Base-by-base conservation (phyloP, 202 grass and related monocot genomes). In the Elaeis oleifera region DNA sequence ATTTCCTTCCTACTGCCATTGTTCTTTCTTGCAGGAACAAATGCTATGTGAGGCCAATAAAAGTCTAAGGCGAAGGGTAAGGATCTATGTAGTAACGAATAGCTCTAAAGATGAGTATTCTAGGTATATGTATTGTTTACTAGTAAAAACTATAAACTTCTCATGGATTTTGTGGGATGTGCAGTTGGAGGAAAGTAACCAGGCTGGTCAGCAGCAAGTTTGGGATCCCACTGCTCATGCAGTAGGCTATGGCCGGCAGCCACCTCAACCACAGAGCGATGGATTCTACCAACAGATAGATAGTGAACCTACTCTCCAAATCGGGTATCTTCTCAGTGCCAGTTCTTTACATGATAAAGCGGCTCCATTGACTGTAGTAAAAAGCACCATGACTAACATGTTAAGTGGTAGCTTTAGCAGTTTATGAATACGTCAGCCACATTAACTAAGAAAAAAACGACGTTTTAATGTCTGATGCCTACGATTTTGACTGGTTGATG, bases 41-140 rank as follows among this genome's bases (percentile, higher is more conserved):
- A 72, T 59, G 52, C 58, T 70, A 53, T 70, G 3, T 5, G 71
- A 81, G 13, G 51, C 64, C 36, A 71, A 75, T 56, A 75, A 67
- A 81, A 63, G 29, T 49, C 7, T 81, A 7, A 74, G 32, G 63
- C 75, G 52, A 57, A 81, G 71, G 58, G 65, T 81, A 61, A 32
- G 64, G 63, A 58, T 18, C 5, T 4, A 13, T 25, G 9, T 26
- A 25, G 56, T 1, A 28, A 59, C 3, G 19, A 36, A 26, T 25
- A 5, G 14, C 3, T 16, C 23, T 27, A 44, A 44, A 44, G 11
- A 13, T 44, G 36, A 44, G 11, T 44, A 44, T 44, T 44, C 2
- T 44, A 3, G 36, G 36, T 44, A 13, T 2, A 14, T 44, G 36
- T 9, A 44, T 44, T 44, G 36, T 44, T 44, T 3, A 0, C 36